Evolutionary conservation across 2,329 filamentous ascomycete species (phyloP), one percentile per base, ranked within the genome.

Genomic region (Drechslerella coelobrocha): DNA sequence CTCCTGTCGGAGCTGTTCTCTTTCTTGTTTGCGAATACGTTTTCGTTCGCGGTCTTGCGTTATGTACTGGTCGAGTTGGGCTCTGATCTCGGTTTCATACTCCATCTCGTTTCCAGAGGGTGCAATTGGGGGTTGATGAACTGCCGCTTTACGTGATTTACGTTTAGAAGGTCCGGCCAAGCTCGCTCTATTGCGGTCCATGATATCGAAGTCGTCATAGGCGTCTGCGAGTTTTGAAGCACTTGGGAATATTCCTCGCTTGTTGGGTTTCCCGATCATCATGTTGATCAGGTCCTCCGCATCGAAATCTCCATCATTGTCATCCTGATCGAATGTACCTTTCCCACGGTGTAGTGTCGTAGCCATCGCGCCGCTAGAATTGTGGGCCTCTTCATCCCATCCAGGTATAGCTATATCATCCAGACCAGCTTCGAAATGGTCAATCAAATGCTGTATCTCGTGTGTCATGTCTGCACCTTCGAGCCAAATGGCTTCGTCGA

Each of bases 141-240:
- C n/a, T n/a, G n/a, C n/a, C n/a, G n/a, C n/a, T 82, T 45, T 85
- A 86, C 78, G 89, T 91, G 73, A 84, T 81, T 76, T 86, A 88
- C 72, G 83, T 86, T 37, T 74, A 45, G 17, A 56, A 9, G 23
- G 43, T 27, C 61, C 23, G 19, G 83, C 84, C 4, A 92, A 78
- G 57, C 86, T 91, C 0, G 88, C 86, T 24, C 87, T 83, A 14
- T 89, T 84, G 79, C 89, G 91, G 76, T 96, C 90, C 88, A 94
- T 93, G 47, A 95, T 82, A 76, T 96, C 91, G 73, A 96, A 88
- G 7, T 57, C 61, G 7, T 86, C 89, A 71, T 86, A 84, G 1
- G 79, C 79, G 62, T 87, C 78, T 8, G 80, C 79, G 73, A 82
- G 78, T 31, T 78, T 76, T 21, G 78, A 78, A 27, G 81, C 81